These are phyloP conservation scores for Cutaneotrichosporon cyanovorans DNA, from an alignment of 1,284 basidiomycete species.

Conservation along the genomic window DNA sequence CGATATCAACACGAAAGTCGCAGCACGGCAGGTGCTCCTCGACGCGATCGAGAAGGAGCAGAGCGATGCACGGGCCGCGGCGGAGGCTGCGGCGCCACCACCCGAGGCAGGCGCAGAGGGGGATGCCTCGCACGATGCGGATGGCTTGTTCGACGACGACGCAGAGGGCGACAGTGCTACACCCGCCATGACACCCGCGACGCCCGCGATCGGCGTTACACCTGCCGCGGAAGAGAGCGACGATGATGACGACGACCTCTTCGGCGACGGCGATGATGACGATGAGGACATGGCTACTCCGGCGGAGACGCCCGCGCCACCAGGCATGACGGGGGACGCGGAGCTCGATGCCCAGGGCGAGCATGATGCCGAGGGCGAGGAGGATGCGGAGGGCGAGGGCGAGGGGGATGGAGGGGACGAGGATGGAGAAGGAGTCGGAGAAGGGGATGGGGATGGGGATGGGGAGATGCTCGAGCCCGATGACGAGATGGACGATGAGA, in stretches of 20 bases:
- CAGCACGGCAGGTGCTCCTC: constrained; percentile 50
- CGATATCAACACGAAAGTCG: constrained; percentile 78
- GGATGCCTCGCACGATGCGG: constrained; percentile 9
- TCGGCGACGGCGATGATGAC: constrained; percentile 26
- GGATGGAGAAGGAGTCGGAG: constrained; percentile 15
- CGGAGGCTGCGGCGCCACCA: not conserved
- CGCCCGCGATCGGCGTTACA: constrained; percentile 14
- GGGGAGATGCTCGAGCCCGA: constrained; percentile 16
- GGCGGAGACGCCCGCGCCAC: not conserved
- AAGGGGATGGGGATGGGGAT: constrained; percentile 15
- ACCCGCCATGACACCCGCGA: constrained; percentile 18
- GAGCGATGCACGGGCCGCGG: constrained; percentile 11
- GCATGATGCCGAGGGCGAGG: constrained; percentile 17
- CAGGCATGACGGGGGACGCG: constrained; percentile 1
- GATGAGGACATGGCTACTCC: constrained; percentile 16
- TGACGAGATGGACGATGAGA: constrained; percentile 36
- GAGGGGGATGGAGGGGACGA: constrained; percentile 14
- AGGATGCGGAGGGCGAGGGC: constrained; percentile 12
- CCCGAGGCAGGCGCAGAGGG: constrained; percentile 20
- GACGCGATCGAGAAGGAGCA: constrained; percentile 32
- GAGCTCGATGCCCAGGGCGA: constrained; percentile 21
- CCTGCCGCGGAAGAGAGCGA: constrained; percentile 9
- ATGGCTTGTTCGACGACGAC: constrained; percentile 17
- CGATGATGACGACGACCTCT: constrained; percentile 28
- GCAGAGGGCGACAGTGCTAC: constrained; percentile 25